Base-by-base conservation (phyloP, 345 rosid genomes). In the Dovyalis caffra region DNA sequence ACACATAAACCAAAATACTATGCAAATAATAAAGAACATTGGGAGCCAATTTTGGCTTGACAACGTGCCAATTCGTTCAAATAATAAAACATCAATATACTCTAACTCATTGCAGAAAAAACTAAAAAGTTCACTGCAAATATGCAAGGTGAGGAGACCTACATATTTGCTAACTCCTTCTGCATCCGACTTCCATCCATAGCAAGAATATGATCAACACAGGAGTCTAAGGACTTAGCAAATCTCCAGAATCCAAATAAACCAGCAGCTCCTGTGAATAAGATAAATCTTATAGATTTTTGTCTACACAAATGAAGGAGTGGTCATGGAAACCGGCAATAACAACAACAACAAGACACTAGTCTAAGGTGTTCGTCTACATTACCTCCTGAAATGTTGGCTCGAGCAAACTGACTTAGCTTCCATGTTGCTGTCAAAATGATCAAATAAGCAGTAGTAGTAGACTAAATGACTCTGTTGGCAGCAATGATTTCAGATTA, bases 151-250 rank as follows among this genome's bases (percentile, higher is more conserved):
- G 62, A 68, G 66, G 72, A 58, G 68, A 74, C 91, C 70, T 87
- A 90, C 98, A 94, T 86, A 75, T 83, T 86, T 65, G 92, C 97
- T 63, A 92, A 85, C 79, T 85, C 94, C 81, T 74, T 83, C 83
- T 89, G 92, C 72, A 91, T 82, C 62, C 80, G 85, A 68, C 85
- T 92, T 68, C 93, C 93, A 65, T 91, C 87, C 76, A 81, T 80
- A 35, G 77, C 74, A 80, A 94, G 92, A 81, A 92, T 85, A 80
- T 77, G 71, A 74, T 92, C 97, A 75, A 82, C 79, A 68, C 78
- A 86, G 21, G 89, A 82, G 62, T 83, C 80, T 1, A 85, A 69
- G n/a, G 87, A 84, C 64, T 76, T 82, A 26, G 53, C 35, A 66
- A 71, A 76, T 58, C 76, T 78, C 89, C 83, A 70, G 20, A 71